Evolutionary conservation across 2,329 filamentous ascomycete species (phyloP).

Genomic region (Thielaviopsis euricoi): DNA sequence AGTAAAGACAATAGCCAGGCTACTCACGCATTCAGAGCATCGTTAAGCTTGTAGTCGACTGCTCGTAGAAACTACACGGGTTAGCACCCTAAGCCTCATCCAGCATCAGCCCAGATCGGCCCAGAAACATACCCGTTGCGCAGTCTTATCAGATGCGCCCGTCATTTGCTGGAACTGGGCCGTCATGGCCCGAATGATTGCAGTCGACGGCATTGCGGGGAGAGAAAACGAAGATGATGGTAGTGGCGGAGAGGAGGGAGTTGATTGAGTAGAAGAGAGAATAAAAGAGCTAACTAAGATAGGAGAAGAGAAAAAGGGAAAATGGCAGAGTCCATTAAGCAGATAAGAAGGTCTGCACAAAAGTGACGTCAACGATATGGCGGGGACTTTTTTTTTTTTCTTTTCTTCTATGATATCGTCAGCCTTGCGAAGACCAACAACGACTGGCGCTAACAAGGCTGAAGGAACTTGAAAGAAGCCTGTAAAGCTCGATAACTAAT

Average conservation of each 20-base stretch:
- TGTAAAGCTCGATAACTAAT: too few relatives aligned
- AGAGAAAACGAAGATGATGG: not conserved
- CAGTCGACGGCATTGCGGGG: not conserved
- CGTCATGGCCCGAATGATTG: constrained; percentile 23
- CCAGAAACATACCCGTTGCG: constrained; percentile 25
- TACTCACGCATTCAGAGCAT: constrained; percentile 42
- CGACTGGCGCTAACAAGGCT: too few relatives aligned
- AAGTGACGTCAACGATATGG: not conserved
- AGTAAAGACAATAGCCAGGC: constrained; percentile 13
- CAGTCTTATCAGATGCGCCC: constrained; percentile 26
- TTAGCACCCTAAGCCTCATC: not conserved
- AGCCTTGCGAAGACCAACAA: too few relatives aligned
- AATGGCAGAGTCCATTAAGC: too few relatives aligned
- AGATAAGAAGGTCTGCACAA: too few relatives aligned
- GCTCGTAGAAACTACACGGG: constrained; percentile 10
- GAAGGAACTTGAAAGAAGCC: too few relatives aligned
- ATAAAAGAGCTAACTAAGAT: not conserved
- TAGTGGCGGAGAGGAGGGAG: not conserved
- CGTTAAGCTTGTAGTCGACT: constrained; percentile 32
- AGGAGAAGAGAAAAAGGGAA: too few relatives aligned
- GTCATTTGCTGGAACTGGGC: constrained; percentile 28
- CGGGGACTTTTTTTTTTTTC: not conserved
- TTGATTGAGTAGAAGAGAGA: not conserved
- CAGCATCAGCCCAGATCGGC: not conserved
- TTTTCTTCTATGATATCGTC: too few relatives aligned